Base-by-base conservation (phyloP, 768 basidiomycete species). In the Pleurotus platypus region DNA sequence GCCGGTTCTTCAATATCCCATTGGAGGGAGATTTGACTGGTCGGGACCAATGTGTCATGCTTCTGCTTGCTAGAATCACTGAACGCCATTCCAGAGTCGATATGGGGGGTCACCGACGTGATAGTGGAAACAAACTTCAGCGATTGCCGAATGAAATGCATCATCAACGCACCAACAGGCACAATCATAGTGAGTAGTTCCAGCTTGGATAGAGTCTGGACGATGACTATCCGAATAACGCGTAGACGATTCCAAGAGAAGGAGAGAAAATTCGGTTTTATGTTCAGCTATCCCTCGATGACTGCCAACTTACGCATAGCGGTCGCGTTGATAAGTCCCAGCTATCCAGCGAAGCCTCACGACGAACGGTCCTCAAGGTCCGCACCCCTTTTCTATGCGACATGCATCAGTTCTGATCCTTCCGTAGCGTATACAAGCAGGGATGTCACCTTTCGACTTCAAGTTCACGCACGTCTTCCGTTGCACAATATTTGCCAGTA, bases 71-170 rank as follows among this genome's bases (percentile, higher is more conserved):
- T 18, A 42, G 39, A 40, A 9, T 40, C 9, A 40, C n/a, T 18
- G 18, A 18, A 18, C 18, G 18, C 18, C 11, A 40, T 40, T 40
- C 39, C 11, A 49, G 62, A 66, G 22, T 57, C 48, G 43, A 37
- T 64, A 35, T 66, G 65, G 65, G 65, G 65, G 13, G 65, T 60
- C 3, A 50, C 58, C 4, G 65, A 66, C 49, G 49, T 61, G 20
- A 50, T 49, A 39, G 47, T 55, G 1, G 51, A 60, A 8, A 65
- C 64, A 3, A 55, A 64, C 55, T 61, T 65, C 42, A 63, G 63
- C 0, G 58, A 61, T 46, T 56, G 42, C 35, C 63, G 64, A 13
- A 43, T 56, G 7, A 59, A 60, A 27, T 60, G 58, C 46, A 55
- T 62, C 15, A 64, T 65, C 15, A 63, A 64, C 15, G 58, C 64